phyloP scores from a whole-genome alignment of 257 asterid species.

The Plantago major region DNA sequence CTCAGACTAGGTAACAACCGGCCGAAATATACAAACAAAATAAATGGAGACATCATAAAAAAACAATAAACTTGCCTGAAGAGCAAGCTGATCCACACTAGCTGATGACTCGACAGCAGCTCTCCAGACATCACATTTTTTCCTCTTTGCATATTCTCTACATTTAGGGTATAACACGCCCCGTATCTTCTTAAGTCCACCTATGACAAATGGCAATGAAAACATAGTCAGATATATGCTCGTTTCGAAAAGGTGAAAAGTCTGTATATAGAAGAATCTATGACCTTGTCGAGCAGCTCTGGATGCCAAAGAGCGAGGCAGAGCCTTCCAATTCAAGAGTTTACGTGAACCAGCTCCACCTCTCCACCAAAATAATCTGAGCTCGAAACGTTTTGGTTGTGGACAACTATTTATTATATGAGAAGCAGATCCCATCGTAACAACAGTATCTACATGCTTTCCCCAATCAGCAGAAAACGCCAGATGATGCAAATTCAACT shows the following conservation, averaged over 20 bases:
- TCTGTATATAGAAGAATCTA: slow-evolving; percentile 3
- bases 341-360: slow-evolving; percentile 78
- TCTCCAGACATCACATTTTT: slow-evolving; percentile 72
- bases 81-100: slow-evolving; percentile 83
- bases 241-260: slow-evolving; percentile 12
- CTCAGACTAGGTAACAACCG: no score
- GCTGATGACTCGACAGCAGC: slow-evolving; percentile 85
- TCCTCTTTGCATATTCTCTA: slow-evolving; percentile 75
- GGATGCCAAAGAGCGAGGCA: slow-evolving; percentile 71
- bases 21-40: no score
- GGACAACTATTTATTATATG: slow-evolving; percentile 45
- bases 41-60: no score
- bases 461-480: slow-evolving; percentile 80
- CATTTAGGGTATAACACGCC: slow-evolving; percentile 72
- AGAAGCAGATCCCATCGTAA: slow-evolving; percentile 72
- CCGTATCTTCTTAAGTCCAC: slow-evolving; percentile 83
- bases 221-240: slow-evolving; percentile 25
- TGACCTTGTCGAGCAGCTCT: slow-evolving; percentile 97
- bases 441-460: slow-evolving; percentile 71
- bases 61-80: slow-evolving; percentile 50
- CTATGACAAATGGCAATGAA: slow-evolving; percentile 36
- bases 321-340: slow-evolving; percentile 70
- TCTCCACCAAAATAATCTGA: slow-evolving; percentile 90
- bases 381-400: slow-evolving; percentile 46
- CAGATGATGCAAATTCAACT: slow-evolving; percentile 67